Evolutionary conservation across 257 asterid genomes (phyloP).

Genomic region (Solanum chilense): DNA sequence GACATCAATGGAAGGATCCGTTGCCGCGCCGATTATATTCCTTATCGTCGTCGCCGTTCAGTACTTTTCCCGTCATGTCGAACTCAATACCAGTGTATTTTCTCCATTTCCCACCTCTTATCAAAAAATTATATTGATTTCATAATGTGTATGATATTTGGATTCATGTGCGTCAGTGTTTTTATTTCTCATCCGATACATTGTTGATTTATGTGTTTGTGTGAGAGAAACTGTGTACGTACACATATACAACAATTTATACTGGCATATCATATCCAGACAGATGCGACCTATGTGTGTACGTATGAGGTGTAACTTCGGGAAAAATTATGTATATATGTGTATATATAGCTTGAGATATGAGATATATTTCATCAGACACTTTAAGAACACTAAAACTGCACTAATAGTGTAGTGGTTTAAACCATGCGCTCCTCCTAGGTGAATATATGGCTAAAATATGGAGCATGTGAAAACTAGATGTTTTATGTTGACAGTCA

Average conservation of each 20-base stretch:
- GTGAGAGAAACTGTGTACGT: not conserved
- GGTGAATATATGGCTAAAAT: not conserved
- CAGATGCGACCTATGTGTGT: not conserved
- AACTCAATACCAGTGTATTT: slow-evolving; percentile 42
- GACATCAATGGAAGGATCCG: slow-evolving; percentile 39
- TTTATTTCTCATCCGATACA: not conserved
- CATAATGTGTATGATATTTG: not conserved
- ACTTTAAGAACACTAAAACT: not conserved
- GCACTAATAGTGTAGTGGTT: not conserved
- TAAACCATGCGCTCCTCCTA: not conserved
- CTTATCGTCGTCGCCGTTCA: slow-evolving; percentile 47
- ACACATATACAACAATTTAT: not conserved
- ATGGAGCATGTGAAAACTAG: not conserved
- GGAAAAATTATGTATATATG: not conserved
- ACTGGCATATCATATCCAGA: not conserved
- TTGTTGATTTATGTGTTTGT: not conserved
- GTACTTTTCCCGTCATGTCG: slow-evolving; percentile 45
- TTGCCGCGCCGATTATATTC: slow-evolving; percentile 64
- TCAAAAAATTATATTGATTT: not conserved
- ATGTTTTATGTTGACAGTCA: not conserved
- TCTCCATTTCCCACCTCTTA: not conserved
- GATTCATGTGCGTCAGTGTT: not conserved
- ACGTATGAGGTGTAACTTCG: not conserved
- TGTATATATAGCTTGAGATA: not conserved
- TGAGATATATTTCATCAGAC: not conserved